These are phyloP conservation scores for Podaxis mareebaensis DNA, from an alignment of 768 basidiomycete species.

Conservation along the genomic window DNA sequence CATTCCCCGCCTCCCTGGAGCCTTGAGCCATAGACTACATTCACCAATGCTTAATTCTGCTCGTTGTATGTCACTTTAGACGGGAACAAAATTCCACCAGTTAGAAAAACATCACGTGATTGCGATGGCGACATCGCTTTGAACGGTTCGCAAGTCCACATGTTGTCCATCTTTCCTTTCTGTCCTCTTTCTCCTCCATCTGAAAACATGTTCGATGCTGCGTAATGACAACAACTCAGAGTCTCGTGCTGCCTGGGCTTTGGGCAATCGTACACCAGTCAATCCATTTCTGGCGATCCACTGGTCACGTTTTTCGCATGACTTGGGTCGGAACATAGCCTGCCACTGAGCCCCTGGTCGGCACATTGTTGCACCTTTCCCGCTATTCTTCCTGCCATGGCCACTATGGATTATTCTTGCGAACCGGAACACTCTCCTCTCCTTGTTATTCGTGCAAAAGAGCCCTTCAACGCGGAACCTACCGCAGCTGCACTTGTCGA, in stretches of 20 bases:
- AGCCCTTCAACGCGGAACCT: slow-evolving; percentile 76
- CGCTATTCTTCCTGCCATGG: slow-evolving; percentile 10
- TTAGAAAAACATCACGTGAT: slow-evolving; percentile 17
- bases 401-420: slow-evolving; percentile 43
- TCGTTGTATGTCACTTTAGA: neutral
- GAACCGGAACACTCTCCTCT: slow-evolving; percentile 53
- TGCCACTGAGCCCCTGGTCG: neutral
- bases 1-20: slow-evolving; percentile 91
- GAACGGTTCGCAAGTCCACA: neutral
- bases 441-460: slow-evolving; percentile 42
- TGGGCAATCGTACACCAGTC: neutral
- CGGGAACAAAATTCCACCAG: neutral
- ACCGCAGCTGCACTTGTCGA: slow-evolving; percentile 53
- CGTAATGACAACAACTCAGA: neutral
- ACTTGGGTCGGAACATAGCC: slow-evolving; percentile 11
- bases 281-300: neutral
- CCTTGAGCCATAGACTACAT: slow-evolving; percentile 29
- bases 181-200: neutral
- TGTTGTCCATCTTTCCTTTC: neutral
- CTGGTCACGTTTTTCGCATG: slow-evolving; percentile 7
- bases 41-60: neutral
- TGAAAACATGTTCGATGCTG: neutral
- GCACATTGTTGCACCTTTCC: neutral
- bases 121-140: slow-evolving; percentile 19
- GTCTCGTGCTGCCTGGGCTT: neutral